Base-by-base conservation (phyloP, 2,329 filamentous ascomycete genomes). In the Aspergillus texensis region DNA sequence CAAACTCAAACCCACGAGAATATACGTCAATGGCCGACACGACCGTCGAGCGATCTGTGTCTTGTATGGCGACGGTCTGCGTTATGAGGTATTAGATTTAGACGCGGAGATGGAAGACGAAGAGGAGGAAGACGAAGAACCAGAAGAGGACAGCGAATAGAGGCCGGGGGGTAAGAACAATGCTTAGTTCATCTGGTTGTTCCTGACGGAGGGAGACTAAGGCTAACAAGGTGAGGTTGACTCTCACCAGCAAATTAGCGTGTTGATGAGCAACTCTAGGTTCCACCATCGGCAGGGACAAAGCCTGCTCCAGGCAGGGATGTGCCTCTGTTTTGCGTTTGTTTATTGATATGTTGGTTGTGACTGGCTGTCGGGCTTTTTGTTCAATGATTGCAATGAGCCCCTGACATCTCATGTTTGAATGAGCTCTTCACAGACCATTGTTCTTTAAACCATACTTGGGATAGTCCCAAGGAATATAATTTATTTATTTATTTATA, bases 41-140 rank as follows among this genome's bases (percentile, higher is more conserved):
- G 83, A 82, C 1, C 78, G 85, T 66, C 75, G 84, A 62, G 82
- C 84, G 3, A 78, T 86, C 24, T 82, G 86, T 58, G 83, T 88
- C 32, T 71, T 88, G 64, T 86, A 85, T 52, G 79, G 82, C 32
- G 82, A 85, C 70, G 74, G 78, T 41, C 78, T 83, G 70, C 81
- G 84, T 63, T 88, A 86, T 73, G 79, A 82, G 55, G 82, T 88
- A 16, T 74, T 88, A 62, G 86, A 88, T 73, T 70, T 89, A 67
- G 86, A 83, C 70, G 77, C 81, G 66, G 78, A 75, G 45, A 73
- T 71, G 54, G 74, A 67, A 39, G 71, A 75, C 12, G 75, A 70
- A 21, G 72, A 71, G 8, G 72, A 74, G 9, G 67, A 66, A 10
- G 73, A 72, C 21, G 70, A 71, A 14, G 71, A 68, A 30, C 72